Percentiles rank a stretch among this genome's conserved stretches.
phyloP scores from a whole-genome alignment of 2,329 filamentous ascomycete genomes.

The Setomelanomma holmii region DNA sequence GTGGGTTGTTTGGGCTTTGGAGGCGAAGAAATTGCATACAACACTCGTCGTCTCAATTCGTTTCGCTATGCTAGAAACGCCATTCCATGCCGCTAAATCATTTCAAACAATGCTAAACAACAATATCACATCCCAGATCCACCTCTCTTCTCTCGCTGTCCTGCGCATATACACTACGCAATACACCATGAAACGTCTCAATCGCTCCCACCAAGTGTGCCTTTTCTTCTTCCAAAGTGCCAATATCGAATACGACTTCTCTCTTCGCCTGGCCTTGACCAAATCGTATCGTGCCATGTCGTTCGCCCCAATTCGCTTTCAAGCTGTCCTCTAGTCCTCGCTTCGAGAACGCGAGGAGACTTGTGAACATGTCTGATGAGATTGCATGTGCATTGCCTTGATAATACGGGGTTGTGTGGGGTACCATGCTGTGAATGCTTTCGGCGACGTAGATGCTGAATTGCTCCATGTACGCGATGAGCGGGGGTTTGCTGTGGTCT shows the following conservation, averaged over 20 bases:
- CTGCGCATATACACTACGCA: slow-evolving; percentile 2
- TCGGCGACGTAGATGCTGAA: slow-evolving; percentile 46
- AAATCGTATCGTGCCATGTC: slow-evolving; percentile 52
- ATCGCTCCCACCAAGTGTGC: slow-evolving; percentile 24
- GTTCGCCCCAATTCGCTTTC: slow-evolving; percentile 54
- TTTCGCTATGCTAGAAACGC: too few species aligned
- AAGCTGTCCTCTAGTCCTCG: slow-evolving; percentile 55
- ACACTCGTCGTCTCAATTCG: too few species aligned
- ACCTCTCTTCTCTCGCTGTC: background rate
- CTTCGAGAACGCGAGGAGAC: slow-evolving; percentile 37
- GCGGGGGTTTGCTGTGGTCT: slow-evolving; percentile 23
- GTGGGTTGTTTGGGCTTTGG: too few species aligned
- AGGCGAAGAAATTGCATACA: too few species aligned
- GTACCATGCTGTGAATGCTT: slow-evolving; percentile 31
- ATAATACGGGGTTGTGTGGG: slow-evolving; percentile 22
- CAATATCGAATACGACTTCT: slow-evolving; percentile 52
- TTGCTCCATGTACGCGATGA: slow-evolving; percentile 49
- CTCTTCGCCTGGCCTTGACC: slow-evolving; percentile 53
- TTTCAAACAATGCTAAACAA: slow-evolving; percentile 21
- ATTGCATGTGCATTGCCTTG: slow-evolving; percentile 13
- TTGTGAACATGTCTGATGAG: background rate
- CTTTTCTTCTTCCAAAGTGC: slow-evolving; percentile 36
- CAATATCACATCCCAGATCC: slow-evolving; percentile 9
- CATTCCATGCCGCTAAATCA: slow-evolving; percentile 28
- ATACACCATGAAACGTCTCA: slow-evolving; percentile 20